Evolutionary conservation across 2,329 filamentous ascomycete genomes (phyloP).

Genomic region (Colletotrichum sp.): DNA sequence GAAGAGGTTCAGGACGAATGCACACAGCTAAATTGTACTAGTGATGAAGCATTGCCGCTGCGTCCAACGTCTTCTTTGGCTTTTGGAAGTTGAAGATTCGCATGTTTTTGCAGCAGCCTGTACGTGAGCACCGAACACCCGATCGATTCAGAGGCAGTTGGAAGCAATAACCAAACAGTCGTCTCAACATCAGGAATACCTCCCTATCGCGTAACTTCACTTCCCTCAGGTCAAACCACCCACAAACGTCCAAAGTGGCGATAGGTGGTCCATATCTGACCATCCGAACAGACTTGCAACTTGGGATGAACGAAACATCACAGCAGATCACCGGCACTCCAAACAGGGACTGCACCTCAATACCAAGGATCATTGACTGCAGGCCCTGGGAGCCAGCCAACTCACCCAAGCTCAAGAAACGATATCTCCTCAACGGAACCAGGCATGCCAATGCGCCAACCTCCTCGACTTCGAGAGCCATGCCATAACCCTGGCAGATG

Average conservation of each 20-base stretch:
- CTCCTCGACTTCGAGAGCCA: background rate
- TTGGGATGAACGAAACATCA: background rate
- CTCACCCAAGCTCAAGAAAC: background rate
- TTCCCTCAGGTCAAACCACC: background rate
- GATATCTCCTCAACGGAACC: background rate
- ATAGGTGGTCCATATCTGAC: background rate
- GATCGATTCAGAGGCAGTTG: background rate
- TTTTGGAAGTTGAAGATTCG: background rate
- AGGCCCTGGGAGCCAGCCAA: background rate
- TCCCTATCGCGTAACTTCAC: background rate
- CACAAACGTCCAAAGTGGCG: background rate
- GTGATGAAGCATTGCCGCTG: background rate
- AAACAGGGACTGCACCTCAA: background rate
- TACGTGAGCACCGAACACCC: background rate
- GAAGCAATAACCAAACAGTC: fast-evolving
- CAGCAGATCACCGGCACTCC: background rate
- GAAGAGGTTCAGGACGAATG: background rate
- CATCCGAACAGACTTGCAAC: background rate
- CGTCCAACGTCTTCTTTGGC: background rate
- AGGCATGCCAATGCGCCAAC: background rate
- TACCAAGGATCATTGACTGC: fast-evolving
- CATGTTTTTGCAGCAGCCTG: background rate
- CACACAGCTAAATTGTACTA: fast-evolving
- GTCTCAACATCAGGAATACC: background rate
- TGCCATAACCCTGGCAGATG: background rate